These are phyloP conservation scores for Brettanomyces nanus DNA, from an alignment of 805 yeast species.

Conservation along the genomic window DNA sequence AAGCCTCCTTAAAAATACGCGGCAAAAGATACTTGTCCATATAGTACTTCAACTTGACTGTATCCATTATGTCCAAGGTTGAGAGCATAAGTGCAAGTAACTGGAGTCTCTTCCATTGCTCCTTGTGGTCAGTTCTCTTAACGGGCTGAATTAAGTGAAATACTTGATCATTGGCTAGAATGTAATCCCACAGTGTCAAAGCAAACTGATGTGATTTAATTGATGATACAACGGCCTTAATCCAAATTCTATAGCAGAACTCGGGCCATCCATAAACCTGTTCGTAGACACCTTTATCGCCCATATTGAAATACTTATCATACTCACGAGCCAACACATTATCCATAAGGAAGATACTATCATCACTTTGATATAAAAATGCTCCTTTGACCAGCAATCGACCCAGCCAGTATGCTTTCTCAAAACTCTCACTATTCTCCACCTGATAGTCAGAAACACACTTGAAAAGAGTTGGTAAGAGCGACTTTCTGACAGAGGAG, in stretches of 20 bases:
- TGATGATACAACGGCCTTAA: slow-evolving; percentile 39
- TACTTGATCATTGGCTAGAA: slow-evolving; percentile 29
- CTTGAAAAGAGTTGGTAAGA: slow-evolving; percentile 52
- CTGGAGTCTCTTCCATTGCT: slow-evolving; percentile 57
- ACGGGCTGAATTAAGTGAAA: slow-evolving; percentile 40
- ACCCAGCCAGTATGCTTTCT: slow-evolving; percentile 41
- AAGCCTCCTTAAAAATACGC: slow-evolving; percentile 52
- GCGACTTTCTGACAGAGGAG: slow-evolving; percentile 55
- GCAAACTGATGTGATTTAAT: slow-evolving; percentile 25
- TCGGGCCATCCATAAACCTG: slow-evolving; percentile 53
- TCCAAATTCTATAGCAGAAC: slow-evolving; percentile 39
- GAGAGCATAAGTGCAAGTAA: slow-evolving; percentile 46
- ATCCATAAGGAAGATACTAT: slow-evolving; percentile 54
- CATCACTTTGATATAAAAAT: slow-evolving; percentile 44
- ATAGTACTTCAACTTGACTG: slow-evolving; percentile 8
- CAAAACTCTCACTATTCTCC: slow-evolving; percentile 26
- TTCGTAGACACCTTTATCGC: slow-evolving; percentile 33
- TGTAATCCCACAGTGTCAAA: slow-evolving; percentile 24
- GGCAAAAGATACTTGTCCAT: slow-evolving; percentile 18
- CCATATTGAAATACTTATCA: slow-evolving; percentile 34
- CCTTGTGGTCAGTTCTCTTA: slow-evolving; percentile 57
- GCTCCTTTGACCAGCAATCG: slow-evolving; percentile 38
- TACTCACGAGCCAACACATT: slow-evolving; percentile 43
- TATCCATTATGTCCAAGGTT: slow-evolving; percentile 29
- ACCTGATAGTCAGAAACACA: slow-evolving; percentile 38